Base-by-base conservation (phyloP, 192 early-diverging fungal genomes). In the Coemansia sp. region DNA sequence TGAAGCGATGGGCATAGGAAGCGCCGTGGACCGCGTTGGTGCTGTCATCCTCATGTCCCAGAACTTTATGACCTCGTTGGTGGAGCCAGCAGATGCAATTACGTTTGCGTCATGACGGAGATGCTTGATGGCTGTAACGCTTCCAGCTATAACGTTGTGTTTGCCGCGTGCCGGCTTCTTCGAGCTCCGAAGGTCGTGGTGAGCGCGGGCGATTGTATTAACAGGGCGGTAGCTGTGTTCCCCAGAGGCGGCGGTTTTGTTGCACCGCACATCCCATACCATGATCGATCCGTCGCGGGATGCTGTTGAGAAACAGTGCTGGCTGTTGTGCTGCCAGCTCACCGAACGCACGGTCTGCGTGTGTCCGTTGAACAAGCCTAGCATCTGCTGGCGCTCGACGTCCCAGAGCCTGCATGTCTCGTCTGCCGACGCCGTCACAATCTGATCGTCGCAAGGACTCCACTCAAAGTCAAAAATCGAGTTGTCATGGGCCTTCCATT, bases 381-480 rank as follows among this genome's bases (percentile, higher is more conserved):
- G 53, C 30, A 81, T 78, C 53, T 48, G 62, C 25, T 83, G 81
- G 2, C 70, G 80, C 66, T 92, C 89, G 1, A 90, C 87, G 60
- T 95, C 94, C 86, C 90, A 91, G 34, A 97, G 61, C 7, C 80
- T 72, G 28, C 86, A 86, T 1, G 84, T 87, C 52, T 88, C 84
- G 72, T 97, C 95, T 23, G 90, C 93, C 7, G 90, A 86, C 16
- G 87, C 90, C 6, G 94, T 89, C 10, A 88, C 88, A 46, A 92
- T 59, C 49, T 72, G 77, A 16, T 69, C 63, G 69, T 93, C 89
- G 61, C 92, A 87, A 5, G 63, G 64, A 29, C 86, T 86, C 93
- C 93, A 97, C 29, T 84, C 82, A 7, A 93, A 66, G 70, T 97
- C 94, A 53, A 93, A 88, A n/a, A 93, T 84, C 4, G 92, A 87